Conservation (phyloP, 345 rosid species). For the Adansonia digitata region DNA sequence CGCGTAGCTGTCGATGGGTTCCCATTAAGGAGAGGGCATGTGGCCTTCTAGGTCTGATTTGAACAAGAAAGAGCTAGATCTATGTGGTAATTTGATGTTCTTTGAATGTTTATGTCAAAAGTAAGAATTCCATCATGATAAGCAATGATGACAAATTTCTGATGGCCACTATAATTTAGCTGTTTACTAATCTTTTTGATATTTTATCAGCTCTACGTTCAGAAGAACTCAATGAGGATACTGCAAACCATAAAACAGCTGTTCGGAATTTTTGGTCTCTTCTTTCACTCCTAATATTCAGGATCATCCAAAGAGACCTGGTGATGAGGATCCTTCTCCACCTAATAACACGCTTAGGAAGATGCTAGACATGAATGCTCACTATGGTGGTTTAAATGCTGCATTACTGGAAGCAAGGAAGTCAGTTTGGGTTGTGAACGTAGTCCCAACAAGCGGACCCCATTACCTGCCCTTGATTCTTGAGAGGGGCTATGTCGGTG, state of each 20-base stretch:
- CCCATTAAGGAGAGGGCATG: conserved; percentile 63
- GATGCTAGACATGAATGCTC: conserved; percentile 95
- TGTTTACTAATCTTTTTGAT: not conserved
- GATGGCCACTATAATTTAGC: not conserved
- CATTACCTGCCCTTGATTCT: conserved; percentile 81
- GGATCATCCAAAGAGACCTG: conserved; percentile 99
- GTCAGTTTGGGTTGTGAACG: not conserved
- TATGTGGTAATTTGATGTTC: conserved; percentile 51
- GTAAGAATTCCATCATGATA: not conserved
- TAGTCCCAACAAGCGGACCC: conserved; percentile 21
- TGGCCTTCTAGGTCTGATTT: conserved; percentile 88
- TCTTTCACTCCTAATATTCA: conserved; percentile 90
- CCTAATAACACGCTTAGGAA: conserved; percentile 95
- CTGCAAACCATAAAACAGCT: conserved; percentile 51
- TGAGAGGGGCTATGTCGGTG: conserved; percentile 91
- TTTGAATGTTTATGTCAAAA: not conserved
- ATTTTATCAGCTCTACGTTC: conserved; percentile 53
- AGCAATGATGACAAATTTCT: not conserved
- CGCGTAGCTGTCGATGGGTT: conserved; percentile 74
- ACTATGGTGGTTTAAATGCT: conserved; percentile 80
- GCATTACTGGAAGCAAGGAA: conserved; percentile 25
- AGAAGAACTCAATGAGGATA: conserved; percentile 65
- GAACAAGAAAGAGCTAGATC: conserved; percentile 67
- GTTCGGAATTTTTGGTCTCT: conserved; percentile 89
- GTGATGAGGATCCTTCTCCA: conserved; percentile 95